Evolutionary conservation across 176 grass and related monocot species (phyloP).

Genomic region (Carex cristatella): DNA sequence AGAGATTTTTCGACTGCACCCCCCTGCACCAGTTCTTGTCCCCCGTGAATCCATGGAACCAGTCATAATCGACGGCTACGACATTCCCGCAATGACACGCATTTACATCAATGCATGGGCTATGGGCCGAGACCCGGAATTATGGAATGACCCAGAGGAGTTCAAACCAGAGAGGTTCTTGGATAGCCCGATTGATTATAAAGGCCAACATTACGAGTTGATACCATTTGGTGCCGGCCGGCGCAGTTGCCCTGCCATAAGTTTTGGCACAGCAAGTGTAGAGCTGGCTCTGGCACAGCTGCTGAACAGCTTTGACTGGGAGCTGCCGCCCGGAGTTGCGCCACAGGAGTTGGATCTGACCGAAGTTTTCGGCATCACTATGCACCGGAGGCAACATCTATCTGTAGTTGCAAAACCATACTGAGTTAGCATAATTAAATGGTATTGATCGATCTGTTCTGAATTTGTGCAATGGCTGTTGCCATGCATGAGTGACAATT

Average conservation of each 20-base stretch:
- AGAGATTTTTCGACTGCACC: constrained; percentile 36
- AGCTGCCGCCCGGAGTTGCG: constrained; percentile 14
- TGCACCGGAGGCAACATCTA: constrained; percentile 15
- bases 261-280: not conserved
- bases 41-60: constrained; percentile 18
- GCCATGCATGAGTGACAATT: not conserved
- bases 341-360: constrained; percentile 20
- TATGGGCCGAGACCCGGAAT: not conserved
- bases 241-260: constrained; percentile 12
- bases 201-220: constrained; percentile 23
- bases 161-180: constrained; percentile 26
- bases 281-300: constrained; percentile 29
- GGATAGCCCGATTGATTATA: constrained; percentile 18
- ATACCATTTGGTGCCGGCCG: constrained; percentile 20
- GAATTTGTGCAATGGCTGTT: not conserved
- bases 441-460: not conserved
- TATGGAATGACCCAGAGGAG: not conserved
- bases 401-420: constrained; percentile 1
- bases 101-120: constrained; percentile 34
- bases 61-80: not conserved
- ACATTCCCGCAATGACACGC: not conserved
- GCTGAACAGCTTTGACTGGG: constrained; percentile 24
- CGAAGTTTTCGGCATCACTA: constrained; percentile 26
- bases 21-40: not conserved
- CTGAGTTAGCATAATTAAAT: not conserved